Evolutionary conservation across 257 asterid species (phyloP).

Genomic region (Mitragyna speciosa): DNA sequence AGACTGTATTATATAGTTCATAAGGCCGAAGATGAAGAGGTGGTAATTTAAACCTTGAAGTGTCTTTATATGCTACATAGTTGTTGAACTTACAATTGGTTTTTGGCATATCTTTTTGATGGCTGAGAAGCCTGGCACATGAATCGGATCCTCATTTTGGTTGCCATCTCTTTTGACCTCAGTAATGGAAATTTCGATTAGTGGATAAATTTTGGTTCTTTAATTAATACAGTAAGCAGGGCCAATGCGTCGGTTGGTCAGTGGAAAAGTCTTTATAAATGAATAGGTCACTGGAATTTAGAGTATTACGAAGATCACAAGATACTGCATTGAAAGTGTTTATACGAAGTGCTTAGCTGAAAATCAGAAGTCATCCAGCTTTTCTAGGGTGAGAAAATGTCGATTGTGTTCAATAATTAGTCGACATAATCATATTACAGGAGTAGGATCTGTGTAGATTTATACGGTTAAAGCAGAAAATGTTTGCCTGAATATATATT

Average conservation of each 20-base stretch:
- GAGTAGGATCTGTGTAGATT: background rate
- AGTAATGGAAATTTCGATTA: constrained; percentile 1
- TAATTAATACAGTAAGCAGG: background rate
- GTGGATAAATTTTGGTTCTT: background rate
- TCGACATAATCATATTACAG: background rate
- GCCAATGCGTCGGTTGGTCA: background rate
- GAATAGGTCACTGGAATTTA: background rate
- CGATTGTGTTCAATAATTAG: background rate
- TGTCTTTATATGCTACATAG: constrained; percentile 4
- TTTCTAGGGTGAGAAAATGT: background rate
- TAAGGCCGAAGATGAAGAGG: constrained; percentile 21
- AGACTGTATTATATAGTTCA: constrained; percentile 47
- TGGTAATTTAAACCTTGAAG: background rate
- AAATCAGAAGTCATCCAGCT: background rate
- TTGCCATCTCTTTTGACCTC: background rate
- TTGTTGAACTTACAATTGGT: constrained; percentile 7
- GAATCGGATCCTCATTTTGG: background rate
- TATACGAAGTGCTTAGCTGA: too few species aligned
- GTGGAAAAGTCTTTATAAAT: background rate
- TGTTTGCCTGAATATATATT: background rate
- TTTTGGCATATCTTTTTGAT: background rate
- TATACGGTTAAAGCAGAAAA: background rate
- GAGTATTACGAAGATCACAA: background rate
- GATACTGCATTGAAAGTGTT: background rate
- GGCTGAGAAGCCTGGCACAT: background rate